Conservation (phyloP, 2,329 filamentous ascomycete species). For the Neofusicoccum cordaticola region DNA sequence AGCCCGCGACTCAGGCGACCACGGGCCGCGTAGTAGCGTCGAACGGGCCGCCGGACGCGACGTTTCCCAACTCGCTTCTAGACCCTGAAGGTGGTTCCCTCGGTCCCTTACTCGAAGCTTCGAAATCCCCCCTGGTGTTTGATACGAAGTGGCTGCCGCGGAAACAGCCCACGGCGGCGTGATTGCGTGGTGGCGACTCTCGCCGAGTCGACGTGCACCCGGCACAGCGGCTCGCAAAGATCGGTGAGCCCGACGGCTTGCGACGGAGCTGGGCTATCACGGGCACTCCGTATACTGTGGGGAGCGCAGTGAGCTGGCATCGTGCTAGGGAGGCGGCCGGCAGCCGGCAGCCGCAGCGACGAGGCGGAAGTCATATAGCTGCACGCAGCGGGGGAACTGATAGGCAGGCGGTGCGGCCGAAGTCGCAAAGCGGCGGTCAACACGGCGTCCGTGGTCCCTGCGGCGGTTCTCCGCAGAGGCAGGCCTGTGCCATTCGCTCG, state of each 20-base stretch:
- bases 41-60: constrained; percentile 1
- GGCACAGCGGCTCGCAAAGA: background rate
- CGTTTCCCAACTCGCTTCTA: background rate
- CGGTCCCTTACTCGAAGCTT: background rate
- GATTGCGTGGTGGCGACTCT: constrained; percentile 9
- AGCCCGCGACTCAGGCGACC: background rate
- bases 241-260: background rate
- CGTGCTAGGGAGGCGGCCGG: background rate
- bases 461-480: background rate
- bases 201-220: background rate
- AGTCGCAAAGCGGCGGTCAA: constrained; percentile 8
- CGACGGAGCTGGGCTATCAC: background rate
- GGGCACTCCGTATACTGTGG: constrained; percentile 10
- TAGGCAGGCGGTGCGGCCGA: constrained; percentile 5
- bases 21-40: constrained; percentile 10
- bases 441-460: background rate
- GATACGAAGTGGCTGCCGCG: background rate
- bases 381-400: background rate
- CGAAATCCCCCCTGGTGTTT: background rate
- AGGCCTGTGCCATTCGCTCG: background rate
- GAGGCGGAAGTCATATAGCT: constrained; percentile 3
- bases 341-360: background rate
- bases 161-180: constrained; percentile 10
- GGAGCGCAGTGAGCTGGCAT: constrained; percentile 5
- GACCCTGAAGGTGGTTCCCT: background rate